Conservation (phyloP, 1,284 basidiomycete genomes). For the Pseudozyma tsukubaensis region DNA sequence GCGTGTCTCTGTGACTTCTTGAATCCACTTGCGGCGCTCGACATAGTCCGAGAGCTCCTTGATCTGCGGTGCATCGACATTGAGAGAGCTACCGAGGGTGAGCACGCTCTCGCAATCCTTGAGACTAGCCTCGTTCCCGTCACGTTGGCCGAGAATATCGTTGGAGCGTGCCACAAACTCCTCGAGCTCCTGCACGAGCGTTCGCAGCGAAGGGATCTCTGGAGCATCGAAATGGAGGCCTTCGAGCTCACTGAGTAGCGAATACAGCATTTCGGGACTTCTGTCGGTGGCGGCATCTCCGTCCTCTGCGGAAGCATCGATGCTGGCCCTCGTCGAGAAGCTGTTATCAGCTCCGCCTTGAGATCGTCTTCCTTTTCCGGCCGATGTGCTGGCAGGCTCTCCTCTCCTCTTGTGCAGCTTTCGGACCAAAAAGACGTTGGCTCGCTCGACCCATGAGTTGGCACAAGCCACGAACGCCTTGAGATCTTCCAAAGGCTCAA, state of each 20-base stretch:
- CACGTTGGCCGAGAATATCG: conserved; percentile 29
- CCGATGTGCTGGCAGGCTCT: conserved; percentile 72
- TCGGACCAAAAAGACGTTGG: conserved; percentile 70
- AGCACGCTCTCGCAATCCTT: conserved; percentile 78
- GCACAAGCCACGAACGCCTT: conserved; percentile 82
- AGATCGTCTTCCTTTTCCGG: conserved; percentile 74
- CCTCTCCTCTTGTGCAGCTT: conserved; percentile 70
- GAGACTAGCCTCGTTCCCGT: conserved; percentile 67
- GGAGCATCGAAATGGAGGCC: conserved; percentile 81
- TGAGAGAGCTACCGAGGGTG: conserved; percentile 77
- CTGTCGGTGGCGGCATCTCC: conserved; percentile 31
- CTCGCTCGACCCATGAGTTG: conserved; percentile 83
- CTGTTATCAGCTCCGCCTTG: conserved; percentile 36
- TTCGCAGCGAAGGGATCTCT: conserved; percentile 76
- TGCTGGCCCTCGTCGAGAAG: conserved; percentile 14
- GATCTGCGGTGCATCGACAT: conserved; percentile 81
- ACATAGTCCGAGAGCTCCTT: conserved; percentile 81
- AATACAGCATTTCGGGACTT: conserved; percentile 55
- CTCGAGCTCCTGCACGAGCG: conserved; percentile 76
- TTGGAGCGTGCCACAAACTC: conserved; percentile 75
- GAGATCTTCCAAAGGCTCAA: conserved; percentile 79
- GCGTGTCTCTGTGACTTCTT: conserved; percentile 71
- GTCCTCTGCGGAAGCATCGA: conserved; percentile 36
- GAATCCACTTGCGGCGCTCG: conserved; percentile 76
- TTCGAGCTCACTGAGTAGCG: conserved; percentile 78